phyloP scores from a whole-genome alignment of 257 asterid species.

The Jasminum sambac region DNA sequence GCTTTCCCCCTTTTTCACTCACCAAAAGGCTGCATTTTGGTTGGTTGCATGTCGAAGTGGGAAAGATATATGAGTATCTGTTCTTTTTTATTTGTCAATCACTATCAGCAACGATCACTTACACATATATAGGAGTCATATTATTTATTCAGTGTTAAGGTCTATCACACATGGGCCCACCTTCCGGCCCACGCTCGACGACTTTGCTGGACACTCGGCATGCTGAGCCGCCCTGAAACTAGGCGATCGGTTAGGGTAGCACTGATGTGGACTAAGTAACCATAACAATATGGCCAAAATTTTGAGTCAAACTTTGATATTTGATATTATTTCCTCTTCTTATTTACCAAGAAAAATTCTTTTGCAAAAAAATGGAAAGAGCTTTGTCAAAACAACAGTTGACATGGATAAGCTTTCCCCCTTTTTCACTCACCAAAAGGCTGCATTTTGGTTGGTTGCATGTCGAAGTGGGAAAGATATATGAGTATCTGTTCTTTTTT shows the following conservation, averaged over 20 bases:
- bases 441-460: constrained; percentile 33
- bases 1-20: neutral
- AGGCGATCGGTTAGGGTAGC: neutral
- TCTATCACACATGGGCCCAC: neutral
- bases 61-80: too few species aligned
- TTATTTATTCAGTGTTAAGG: too few species aligned
- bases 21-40: constrained; percentile 27
- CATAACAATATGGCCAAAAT: neutral
- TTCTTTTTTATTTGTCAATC: too few species aligned
- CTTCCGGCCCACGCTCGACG: neutral
- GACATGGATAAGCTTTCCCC: constrained; percentile 2
- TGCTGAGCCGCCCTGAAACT: neutral
- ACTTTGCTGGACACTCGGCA: neutral
- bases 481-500: too few species aligned
- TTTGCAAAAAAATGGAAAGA: neutral
- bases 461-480: neutral
- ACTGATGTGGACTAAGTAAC: neutral
- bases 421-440: constrained; percentile 13
- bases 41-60: constrained; percentile 25
- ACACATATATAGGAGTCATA: too few species aligned
- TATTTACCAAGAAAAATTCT: neutral
- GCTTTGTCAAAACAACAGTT: neutral
- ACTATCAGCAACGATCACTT: too few species aligned
- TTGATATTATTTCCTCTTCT: constrained; percentile 1
- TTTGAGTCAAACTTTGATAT: neutral